Evolutionary conservation across 495 filamentous ascomycete species (phyloP), one percentile per base, ranked within the genome.

Genomic region (Amphirosellinia nigrospora): DNA sequence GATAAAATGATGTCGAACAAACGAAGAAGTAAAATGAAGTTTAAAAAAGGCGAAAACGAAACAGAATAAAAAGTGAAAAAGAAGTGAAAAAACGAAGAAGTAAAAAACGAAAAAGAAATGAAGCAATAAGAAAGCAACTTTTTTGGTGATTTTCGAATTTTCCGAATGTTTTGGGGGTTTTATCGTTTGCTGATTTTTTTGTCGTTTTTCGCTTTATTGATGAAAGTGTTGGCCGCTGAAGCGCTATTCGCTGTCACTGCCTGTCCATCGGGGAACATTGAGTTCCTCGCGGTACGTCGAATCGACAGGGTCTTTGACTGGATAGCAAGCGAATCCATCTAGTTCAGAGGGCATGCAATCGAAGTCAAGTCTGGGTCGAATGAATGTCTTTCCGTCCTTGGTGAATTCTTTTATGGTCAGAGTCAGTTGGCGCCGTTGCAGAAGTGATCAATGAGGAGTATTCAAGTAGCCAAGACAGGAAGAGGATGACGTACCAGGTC

Each of bases 371-470:
- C 55, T n/a, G 0, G 32, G 55, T 58, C 55, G n/a, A 58, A 58
- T 36, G 55, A 58, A 58, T 4, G 55, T 58, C 55, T 58, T 58
- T n/a, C 55, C 55, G 21, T 58, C 55, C 55, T 23, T 21, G 30
- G 19, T 3, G 55, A 11, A 9, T 21, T 32, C 36, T 32, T 58
- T 0, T n/a, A 21, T 1, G 32, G 16, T 10, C 15, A 21, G 15
- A 36, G 32, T 58, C 10, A 58, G 53, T 58, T 34, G 19, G 4
- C 8, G 30, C 53, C 53, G 19, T 58, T 58, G n/a, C 19, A 34
- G 23, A 21, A 26, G 16, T 10, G 30, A 36, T 36, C 32, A 3
- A 32, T 21, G 36, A 58, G 55, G 4, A 36, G 9, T n/a, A 32
- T 58, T 36, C 55, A 58, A 58, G 32, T 32, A 10, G 32, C 19